A percentile compares a stretch with the other conserved stretches of the same genome.
These are phyloP conservation scores for Westerdykella ornata DNA, from an alignment of 2,329 filamentous ascomycete genomes.

Conservation along the genomic window DNA sequence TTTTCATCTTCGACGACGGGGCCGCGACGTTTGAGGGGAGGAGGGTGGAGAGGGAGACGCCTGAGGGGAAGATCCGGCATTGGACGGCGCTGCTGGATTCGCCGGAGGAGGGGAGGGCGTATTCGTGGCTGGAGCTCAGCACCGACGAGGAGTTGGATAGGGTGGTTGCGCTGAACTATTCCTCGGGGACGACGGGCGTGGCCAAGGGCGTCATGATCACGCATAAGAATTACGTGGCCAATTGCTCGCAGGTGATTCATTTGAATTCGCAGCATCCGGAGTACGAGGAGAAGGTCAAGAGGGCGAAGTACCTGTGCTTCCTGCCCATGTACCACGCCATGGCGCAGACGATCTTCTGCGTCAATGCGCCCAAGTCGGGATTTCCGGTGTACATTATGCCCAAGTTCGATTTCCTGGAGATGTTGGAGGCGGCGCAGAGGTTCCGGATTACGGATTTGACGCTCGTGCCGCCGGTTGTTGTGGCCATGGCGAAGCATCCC, in stretches of 20 bases:
- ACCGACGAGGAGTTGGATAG: slow-evolving; percentile 45
- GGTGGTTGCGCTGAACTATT: slow-evolving; percentile 70
- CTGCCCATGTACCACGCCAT: slow-evolving; percentile 55
- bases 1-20: slow-evolving; percentile 62
- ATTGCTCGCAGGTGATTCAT: slow-evolving; percentile 55
- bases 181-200: slow-evolving; percentile 69
- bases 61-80: slow-evolving; percentile 45
- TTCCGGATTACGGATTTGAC: slow-evolving; percentile 61
- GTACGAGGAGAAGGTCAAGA: slow-evolving; percentile 41
- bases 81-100: slow-evolving; percentile 56
- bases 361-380: slow-evolving; percentile 50
- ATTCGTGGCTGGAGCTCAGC: slow-evolving; percentile 56
- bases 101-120: slow-evolving; percentile 47
- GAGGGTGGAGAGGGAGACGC: slow-evolving; percentile 27
- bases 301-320: slow-evolving; percentile 54
- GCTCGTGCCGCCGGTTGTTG: slow-evolving; percentile 68
- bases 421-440: slow-evolving; percentile 61
- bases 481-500: slow-evolving; percentile 66
- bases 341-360: slow-evolving; percentile 62
- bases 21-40: slow-evolving; percentile 41
- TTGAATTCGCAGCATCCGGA: slow-evolving; percentile 45
- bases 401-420: slow-evolving; percentile 66
- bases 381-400: slow-evolving; percentile 71
- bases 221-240: slow-evolving; percentile 70
- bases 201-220: slow-evolving; percentile 79